Conservation (phyloP, 1,139 yeast genomes). For the Lodderomyces pseudojiufengensis region DNA sequence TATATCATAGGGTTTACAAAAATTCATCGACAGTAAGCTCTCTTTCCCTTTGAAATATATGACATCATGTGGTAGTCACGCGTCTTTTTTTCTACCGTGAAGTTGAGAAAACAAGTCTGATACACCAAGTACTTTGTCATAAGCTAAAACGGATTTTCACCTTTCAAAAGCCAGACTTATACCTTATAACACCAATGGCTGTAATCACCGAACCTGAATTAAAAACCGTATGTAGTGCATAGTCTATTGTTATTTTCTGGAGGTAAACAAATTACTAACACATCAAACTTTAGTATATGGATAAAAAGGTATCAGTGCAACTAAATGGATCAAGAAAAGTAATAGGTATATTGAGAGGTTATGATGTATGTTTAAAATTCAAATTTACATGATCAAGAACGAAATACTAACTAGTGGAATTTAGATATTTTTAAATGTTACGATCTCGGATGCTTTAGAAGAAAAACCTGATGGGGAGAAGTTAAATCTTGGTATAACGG, state of each 20-base stretch:
- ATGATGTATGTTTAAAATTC: conserved; percentile 49
- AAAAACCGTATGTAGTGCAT: conserved; percentile 5
- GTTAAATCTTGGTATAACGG: conserved; percentile 54
- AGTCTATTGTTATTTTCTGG: background rate
- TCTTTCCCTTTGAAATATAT: too few relatives aligned
- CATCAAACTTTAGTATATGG: conserved; percentile 55
- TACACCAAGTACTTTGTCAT: too few relatives aligned
- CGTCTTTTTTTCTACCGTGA: too few relatives aligned
- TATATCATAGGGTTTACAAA: too few relatives aligned
- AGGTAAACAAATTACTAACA: conserved; percentile 19
- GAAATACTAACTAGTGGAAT: conserved; percentile 3
- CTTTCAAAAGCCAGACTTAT: too few relatives aligned
- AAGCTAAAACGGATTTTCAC: too few relatives aligned
- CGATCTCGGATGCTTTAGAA: conserved; percentile 71
- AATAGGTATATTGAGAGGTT: conserved; percentile 72
- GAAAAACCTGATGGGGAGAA: conserved; percentile 49
- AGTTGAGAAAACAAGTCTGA: too few relatives aligned
- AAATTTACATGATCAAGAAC: background rate
- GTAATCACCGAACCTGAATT: conserved; percentile 5
- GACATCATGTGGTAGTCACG: too few relatives aligned
- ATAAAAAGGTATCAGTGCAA: conserved; percentile 65
- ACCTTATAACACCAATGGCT: too few relatives aligned
- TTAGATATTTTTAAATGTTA: conserved; percentile 64
- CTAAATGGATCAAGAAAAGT: conserved; percentile 73
- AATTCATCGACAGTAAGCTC: background rate